Evolutionary conservation across 2,329 filamentous ascomycete species (phyloP).

Genomic region (Davidsoniella virescens): DNA sequence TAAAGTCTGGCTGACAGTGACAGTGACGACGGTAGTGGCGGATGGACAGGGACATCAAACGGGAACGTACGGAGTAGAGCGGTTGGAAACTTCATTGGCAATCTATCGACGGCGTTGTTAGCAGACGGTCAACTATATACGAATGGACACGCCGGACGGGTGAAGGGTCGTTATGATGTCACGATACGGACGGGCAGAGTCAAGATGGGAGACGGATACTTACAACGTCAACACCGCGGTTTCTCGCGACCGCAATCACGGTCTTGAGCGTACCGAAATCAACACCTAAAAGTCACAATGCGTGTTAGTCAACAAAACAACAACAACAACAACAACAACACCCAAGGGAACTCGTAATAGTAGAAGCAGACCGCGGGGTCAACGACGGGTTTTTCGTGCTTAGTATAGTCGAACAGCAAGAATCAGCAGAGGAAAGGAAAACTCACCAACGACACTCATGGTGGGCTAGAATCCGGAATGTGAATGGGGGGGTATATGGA

Average conservation of each 20-base stretch:
- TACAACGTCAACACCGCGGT: constrained; percentile 98
- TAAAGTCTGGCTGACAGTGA: constrained; percentile 3
- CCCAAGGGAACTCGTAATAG: background rate
- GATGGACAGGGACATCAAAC: constrained; percentile 7
- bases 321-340: too few species aligned
- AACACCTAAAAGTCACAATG: constrained; percentile 38
- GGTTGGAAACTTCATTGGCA: constrained; percentile 97
- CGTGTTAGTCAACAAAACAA: too few species aligned
- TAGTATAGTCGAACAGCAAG: background rate
- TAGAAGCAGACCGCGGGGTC: background rate
- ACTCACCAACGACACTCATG: constrained; percentile 13
- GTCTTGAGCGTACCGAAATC: constrained; percentile 96
- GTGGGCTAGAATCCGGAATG: constrained; percentile 10
- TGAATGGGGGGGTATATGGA: constrained; percentile 3
- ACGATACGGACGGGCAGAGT: constrained; percentile 2
- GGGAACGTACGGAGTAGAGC: constrained; percentile 81
- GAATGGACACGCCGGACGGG: background rate
- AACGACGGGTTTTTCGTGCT: background rate
- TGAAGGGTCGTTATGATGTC: too few species aligned
- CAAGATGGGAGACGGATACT: constrained; percentile 28
- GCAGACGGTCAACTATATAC: background rate
- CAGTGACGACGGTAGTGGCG: background rate
- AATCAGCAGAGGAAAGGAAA: background rate
- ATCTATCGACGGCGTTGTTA: constrained; percentile 41
- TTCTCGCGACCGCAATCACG: constrained; percentile 91